A percentile compares a stretch with the other conserved stretches of the same genome.
These are phyloP conservation scores for Paecilomyces formosus DNA, from an alignment of 2,329 filamentous ascomycete species.

Conservation along the genomic window DNA sequence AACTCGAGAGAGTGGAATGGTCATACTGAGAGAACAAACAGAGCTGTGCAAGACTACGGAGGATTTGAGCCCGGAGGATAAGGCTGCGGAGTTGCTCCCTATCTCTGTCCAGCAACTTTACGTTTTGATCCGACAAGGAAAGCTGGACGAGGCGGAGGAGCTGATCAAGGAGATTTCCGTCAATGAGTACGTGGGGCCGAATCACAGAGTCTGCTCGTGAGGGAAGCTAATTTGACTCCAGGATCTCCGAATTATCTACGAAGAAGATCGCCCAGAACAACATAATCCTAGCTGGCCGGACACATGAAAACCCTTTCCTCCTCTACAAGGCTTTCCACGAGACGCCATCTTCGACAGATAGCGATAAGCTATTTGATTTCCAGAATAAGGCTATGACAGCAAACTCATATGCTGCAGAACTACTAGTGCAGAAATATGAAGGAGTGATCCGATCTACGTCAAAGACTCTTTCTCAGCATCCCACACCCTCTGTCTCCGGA, in stretches of 20 bases:
- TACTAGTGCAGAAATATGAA: conserved; percentile 53
- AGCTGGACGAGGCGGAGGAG: conserved; percentile 48
- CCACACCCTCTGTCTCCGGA: conserved; percentile 43
- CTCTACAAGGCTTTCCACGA: conserved; percentile 50
- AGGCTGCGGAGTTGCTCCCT: conserved; percentile 51
- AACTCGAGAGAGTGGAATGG: conserved; percentile 4
- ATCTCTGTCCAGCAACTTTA: conserved; percentile 57
- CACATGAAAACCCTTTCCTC: conserved; percentile 49
- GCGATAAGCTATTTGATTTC: conserved; percentile 52
- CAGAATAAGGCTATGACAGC: conserved; percentile 48
- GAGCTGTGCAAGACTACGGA: conserved; percentile 54
- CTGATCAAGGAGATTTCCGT: conserved; percentile 45
- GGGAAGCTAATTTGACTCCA: conserved; percentile 17
- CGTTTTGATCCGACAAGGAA: conserved; percentile 48
- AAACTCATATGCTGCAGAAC: conserved; percentile 49
- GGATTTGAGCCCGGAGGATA: conserved; percentile 53
- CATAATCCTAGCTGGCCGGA: conserved; percentile 40
- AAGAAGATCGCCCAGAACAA: conserved; percentile 56
- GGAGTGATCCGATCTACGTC: conserved; percentile 51
- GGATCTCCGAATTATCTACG: conserved; percentile 52
- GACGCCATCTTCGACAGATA: conserved; percentile 37
- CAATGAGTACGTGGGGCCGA: conserved; percentile 38
- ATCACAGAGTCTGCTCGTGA: background rate
- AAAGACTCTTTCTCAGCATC: conserved; percentile 41
- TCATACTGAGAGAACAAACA: conserved; percentile 8